These are phyloP conservation scores for Dendrostoma leiphaemia DNA, from an alignment of 2,329 filamentous ascomycete genomes.

Conservation along the genomic window DNA sequence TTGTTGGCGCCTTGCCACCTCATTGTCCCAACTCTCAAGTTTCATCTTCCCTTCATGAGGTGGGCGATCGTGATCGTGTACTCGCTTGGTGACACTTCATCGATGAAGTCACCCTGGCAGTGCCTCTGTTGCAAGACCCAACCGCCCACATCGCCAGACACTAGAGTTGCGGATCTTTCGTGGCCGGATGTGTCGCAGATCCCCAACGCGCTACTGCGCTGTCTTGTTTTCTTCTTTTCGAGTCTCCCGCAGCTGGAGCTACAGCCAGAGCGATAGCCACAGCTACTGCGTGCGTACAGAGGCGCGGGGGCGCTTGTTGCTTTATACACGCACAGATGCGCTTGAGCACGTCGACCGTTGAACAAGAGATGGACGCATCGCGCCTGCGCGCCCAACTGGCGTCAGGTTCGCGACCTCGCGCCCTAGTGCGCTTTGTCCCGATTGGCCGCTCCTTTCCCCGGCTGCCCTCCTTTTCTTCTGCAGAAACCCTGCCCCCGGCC, in stretches of 20 bases:
- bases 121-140: not conserved
- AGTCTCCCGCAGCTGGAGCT: too few species aligned
- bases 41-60: not conserved
- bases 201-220: too few species aligned
- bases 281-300: too few species aligned
- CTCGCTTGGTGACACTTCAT: constrained; percentile 1
- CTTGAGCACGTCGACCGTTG: not conserved
- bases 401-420: constrained; percentile 9
- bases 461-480: not conserved
- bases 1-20: not conserved
- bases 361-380: not conserved
- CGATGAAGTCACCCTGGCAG: not conserved
- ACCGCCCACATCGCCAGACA: too few species aligned
- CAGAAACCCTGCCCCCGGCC: constrained; percentile 5
- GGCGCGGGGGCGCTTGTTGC: not conserved
- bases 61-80: too few species aligned
- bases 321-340: not conserved
- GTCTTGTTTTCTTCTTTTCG: too few species aligned
- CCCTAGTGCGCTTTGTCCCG: not conserved
- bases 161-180: not conserved
- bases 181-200: too few species aligned
- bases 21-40: not conserved
- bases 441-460: not conserved
- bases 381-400: constrained; percentile 18
- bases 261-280: too few species aligned